Base-by-base conservation (phyloP, 768 basidiomycete genomes). In the Hirschioporus abietinus region DNA sequence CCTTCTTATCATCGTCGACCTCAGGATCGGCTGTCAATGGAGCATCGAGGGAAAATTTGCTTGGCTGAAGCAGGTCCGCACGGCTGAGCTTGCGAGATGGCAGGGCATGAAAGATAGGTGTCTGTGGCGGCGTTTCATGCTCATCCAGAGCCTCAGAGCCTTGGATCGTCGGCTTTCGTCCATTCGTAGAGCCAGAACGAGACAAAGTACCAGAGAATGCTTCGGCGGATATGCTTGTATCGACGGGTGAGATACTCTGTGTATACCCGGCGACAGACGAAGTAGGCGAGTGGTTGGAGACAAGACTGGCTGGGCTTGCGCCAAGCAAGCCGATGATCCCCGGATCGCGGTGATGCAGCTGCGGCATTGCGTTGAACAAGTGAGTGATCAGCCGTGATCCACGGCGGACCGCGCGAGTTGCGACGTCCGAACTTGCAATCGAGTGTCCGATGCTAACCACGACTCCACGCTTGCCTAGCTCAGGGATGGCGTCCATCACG, bases 361-460 rank as follows among this genome's bases (percentile, higher is more conserved):
- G 91, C 17, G 91, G 91, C 93, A 95, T 95, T 7, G 93, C 92
- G 70, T 96, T 96, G 86, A 94, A 95, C 26, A 96, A 80, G 76
- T 96, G 95, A 0, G 95, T 96, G 70, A 96, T 92, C 66, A 94
- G 85, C n/a, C 87, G 82, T 7, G 93, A 91, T 23, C 94, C 94
- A 66, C 82, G 81, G 20, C 82, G 76, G 5, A 95, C 83, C 2
- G 92, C 92, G 8, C 83, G 76, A 23, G 87, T 88, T 7, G 94
- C 92, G 67, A 88, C 78, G 27, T 88, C 85, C 0, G 92, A 89
- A 18, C 86, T 85, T 25, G 93, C 93, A 71, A 87, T 85, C 71
- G 92, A 93, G 78, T 96, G 95, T 0, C 95, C 95, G 42, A 96
- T 90, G n/a, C 89, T 91, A 76, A 93, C 88, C 7, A 86, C 82